Evolutionary conservation across 1,284 basidiomycete genomes (phyloP), one percentile per base, ranked within the genome.

Genomic region (Cutaneotrichosporon dermatis): DNA sequence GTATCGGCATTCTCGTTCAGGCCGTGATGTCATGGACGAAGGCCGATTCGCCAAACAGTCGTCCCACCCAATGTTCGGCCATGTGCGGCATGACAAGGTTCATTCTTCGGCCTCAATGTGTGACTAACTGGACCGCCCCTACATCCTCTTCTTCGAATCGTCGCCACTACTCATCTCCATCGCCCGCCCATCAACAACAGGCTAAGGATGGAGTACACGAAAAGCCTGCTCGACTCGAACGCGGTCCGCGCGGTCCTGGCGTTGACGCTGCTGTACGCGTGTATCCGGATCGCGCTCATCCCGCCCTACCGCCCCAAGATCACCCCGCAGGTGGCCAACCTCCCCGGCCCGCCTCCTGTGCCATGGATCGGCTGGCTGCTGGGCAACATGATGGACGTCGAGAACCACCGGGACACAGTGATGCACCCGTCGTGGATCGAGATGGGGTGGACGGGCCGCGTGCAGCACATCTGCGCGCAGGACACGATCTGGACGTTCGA

Each of bases 401-500:
- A 11, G 6, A 33, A 37, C 36, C 12, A 15, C 12, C 61, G 55
- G 9, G 53, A 59, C 40, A 46, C 45, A 13, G 10, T 25, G 4
- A 43, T 52, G 16, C 59, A 59, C 58, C 41, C n/a, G 4, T 7
- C 6, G 2, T 36, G 33, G 13, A 51, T 55, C 34, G 34, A 46
- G 15, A 63, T 64, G 48, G 68, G 67, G 10, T 58, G 60, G 11
- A 69, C 69, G 2, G 57, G 59, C 45, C 63, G 65, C 8, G 70
- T 69, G 59, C 61, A 61, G 40, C 57, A 65, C 25, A 16, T 73
- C n/a, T 60, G 72, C n/a, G 66, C 64, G 39, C 37, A 42, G 13
- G 63, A 60, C 36, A 77, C 85, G n/a, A 79, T 88, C 54, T 79
- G 85, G 76, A 84, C 84, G 16, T 82, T 81, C 45, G 87, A 88